A percentile compares a stretch with the other conserved stretches of the same genome.
These are phyloP conservation scores for Tolypocladium album DNA, from an alignment of 2,329 filamentous ascomycete species.

Conservation along the genomic window DNA sequence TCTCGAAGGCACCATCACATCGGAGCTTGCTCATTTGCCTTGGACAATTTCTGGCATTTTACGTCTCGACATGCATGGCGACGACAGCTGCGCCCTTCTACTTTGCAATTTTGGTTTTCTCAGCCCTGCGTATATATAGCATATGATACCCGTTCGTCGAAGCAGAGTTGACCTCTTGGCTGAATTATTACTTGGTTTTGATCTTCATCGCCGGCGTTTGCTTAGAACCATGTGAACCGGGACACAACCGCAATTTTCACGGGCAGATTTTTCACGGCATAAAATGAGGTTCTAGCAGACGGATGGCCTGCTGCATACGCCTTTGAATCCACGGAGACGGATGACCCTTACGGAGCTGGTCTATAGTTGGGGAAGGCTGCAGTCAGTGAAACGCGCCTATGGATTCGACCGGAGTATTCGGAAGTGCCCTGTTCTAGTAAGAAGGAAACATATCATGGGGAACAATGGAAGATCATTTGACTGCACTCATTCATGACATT, in stretches of 20 bases:
- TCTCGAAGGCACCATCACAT: neutral
- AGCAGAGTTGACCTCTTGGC: neutral
- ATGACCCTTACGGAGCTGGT: neutral
- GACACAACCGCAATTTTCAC: neutral
- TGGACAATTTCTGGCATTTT: neutral
- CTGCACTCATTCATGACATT: neutral
- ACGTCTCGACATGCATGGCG: neutral
- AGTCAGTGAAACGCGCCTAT: neutral
- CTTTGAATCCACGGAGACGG: neutral
- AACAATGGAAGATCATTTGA: neutral
- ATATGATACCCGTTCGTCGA: conserved; percentile 11
- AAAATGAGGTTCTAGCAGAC: neutral
- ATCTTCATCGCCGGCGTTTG: neutral
- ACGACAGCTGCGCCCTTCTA: neutral
- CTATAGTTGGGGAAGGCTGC: neutral
- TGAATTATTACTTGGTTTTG: neutral
- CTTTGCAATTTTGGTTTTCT: neutral
- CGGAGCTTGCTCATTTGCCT: neutral
- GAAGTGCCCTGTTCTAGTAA: neutral
- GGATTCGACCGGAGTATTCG: too few species aligned
- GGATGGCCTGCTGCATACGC: neutral
- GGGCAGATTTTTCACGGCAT: neutral
- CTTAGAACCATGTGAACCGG: neutral
- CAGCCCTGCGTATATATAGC: conserved; percentile 7
- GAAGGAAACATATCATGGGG: neutral